A percentile compares a stretch with the other conserved stretches of the same genome.
Conservation (phyloP, 805 yeast species). For the Priceomyces castillae region DNA sequence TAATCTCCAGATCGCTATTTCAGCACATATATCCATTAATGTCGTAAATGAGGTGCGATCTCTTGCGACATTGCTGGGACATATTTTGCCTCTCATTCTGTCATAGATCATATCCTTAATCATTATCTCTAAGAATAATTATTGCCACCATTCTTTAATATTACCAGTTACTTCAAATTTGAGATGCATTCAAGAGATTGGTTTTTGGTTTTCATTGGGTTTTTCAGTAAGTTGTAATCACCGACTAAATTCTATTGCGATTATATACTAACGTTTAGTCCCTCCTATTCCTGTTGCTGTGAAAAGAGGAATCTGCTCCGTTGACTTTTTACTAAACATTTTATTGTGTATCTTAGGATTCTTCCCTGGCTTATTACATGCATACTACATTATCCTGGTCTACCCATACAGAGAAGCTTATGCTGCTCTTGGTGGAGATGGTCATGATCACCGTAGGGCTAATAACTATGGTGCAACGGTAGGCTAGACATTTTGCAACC, state of each 20-base stretch:
- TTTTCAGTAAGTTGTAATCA: constrained; percentile 34
- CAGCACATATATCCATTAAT: too few species aligned
- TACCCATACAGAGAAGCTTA: constrained; percentile 51
- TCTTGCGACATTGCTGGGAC: too few species aligned
- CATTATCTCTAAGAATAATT: too few species aligned
- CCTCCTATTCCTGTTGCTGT: constrained; percentile 80
- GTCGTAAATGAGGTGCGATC: too few species aligned
- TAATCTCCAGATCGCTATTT: too few species aligned
- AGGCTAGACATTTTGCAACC: too few species aligned
- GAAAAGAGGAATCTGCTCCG: constrained; percentile 69
- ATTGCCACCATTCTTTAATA: too few species aligned
- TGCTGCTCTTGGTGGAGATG: constrained; percentile 29
- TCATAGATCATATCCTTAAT: too few species aligned
- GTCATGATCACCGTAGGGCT: constrained; percentile 21
- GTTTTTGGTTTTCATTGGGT: constrained; percentile 63
- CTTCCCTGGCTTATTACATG: constrained; percentile 74
- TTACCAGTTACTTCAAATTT: too few species aligned
- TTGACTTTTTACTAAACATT: constrained; percentile 67
- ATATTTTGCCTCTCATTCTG: too few species aligned
- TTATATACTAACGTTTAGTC: constrained; percentile 24
- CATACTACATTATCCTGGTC: constrained; percentile 73
- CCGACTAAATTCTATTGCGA: background rate
- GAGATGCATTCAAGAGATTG: constrained; percentile 52
- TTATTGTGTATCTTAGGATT: constrained; percentile 69
- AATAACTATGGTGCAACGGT: constrained; percentile 12